Percentiles rank a stretch among this genome's conserved stretches.
These are phyloP conservation scores for Epichloe uncinata DNA, from an alignment of 2,329 filamentous ascomycete genomes.

Conservation along the genomic window DNA sequence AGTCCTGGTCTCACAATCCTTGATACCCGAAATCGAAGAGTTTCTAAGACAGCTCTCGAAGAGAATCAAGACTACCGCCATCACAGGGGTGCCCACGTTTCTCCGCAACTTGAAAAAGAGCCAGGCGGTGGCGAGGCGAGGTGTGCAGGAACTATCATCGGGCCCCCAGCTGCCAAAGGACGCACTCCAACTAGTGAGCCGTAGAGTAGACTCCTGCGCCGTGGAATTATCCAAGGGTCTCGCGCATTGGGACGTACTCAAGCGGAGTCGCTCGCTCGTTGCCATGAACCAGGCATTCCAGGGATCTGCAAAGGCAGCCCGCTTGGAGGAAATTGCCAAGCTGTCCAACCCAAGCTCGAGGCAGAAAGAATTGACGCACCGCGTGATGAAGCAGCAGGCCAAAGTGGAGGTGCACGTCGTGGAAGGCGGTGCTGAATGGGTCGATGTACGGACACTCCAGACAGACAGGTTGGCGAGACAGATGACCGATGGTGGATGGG, in stretches of 20 bases:
- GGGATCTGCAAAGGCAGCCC: constrained; percentile 15
- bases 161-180: constrained; percentile 4
- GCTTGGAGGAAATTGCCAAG: constrained; percentile 13
- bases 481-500: constrained; percentile 28
- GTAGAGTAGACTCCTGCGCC: constrained; percentile 13
- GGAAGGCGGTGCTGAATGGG: constrained; percentile 21
- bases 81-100: constrained; percentile 12
- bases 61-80: constrained; percentile 4
- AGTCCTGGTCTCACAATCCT: constrained; percentile 5
- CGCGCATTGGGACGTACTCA: constrained; percentile 20
- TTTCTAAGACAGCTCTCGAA: constrained; percentile 6
- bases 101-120: constrained; percentile 10
- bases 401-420: constrained; percentile 24
- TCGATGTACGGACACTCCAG: constrained; percentile 19
- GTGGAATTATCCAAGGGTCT: constrained; percentile 12
- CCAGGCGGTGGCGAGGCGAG: constrained; percentile 5
- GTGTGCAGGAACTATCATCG: constrained; percentile 6
- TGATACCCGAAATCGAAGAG: constrained; percentile 10
- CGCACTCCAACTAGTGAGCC: constrained; percentile 6
- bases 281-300: constrained; percentile 21
- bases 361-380: constrained; percentile 18
- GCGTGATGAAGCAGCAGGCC: constrained; percentile 19
- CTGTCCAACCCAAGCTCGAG: constrained; percentile 9
- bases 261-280: constrained; percentile 18
- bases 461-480: constrained; percentile 23